A percentile compares a stretch with the other conserved stretches of the same genome.
Conservation (phyloP, 805 yeast genomes). For the Cyberlindnera xishuangbannaensis region DNA sequence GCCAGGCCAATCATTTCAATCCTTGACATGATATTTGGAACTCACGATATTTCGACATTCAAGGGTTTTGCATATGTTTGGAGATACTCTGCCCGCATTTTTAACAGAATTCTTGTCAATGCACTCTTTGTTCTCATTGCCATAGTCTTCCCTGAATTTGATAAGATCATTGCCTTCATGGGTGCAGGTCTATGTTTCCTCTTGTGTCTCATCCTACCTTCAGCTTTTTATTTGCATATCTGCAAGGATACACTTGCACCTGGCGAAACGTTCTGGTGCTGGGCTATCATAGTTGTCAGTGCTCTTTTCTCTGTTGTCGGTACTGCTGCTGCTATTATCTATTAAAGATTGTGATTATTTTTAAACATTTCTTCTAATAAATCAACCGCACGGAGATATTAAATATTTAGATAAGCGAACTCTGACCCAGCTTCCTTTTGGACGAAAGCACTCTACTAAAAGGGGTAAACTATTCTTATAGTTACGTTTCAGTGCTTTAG, state of each 20-base stretch:
- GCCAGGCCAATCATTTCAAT: slow-evolving; percentile 79
- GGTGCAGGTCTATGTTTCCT: slow-evolving; percentile 79
- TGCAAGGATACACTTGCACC: slow-evolving; percentile 39
- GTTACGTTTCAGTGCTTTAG: too few species aligned
- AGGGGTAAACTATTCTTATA: too few species aligned
- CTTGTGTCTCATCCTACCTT: slow-evolving; percentile 74
- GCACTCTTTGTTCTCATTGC: slow-evolving; percentile 52
- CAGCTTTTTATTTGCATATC: slow-evolving; percentile 59
- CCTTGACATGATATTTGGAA: slow-evolving; percentile 45
- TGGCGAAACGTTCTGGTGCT: slow-evolving; percentile 35
- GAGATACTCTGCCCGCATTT: slow-evolving; percentile 16
- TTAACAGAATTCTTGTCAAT: slow-evolving; percentile 42
- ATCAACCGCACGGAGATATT: too few species aligned
- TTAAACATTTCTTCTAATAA: too few species aligned
- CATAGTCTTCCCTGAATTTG: slow-evolving; percentile 70
- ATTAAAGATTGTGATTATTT: too few species aligned
- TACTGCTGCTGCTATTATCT: slow-evolving; percentile 45
- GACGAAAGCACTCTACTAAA: too few species aligned
- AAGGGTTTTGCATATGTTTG: slow-evolving; percentile 18
- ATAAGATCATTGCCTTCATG: slow-evolving; percentile 70
- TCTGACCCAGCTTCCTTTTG: too few species aligned
- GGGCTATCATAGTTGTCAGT: slow-evolving; percentile 40
- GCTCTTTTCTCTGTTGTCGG: slow-evolving; percentile 50
- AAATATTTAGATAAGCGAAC: too few species aligned
- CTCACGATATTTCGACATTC: slow-evolving; percentile 19